These are phyloP conservation scores for Lentinula sp. DNA, from an alignment of 768 basidiomycete genomes.

Conservation along the genomic window DNA sequence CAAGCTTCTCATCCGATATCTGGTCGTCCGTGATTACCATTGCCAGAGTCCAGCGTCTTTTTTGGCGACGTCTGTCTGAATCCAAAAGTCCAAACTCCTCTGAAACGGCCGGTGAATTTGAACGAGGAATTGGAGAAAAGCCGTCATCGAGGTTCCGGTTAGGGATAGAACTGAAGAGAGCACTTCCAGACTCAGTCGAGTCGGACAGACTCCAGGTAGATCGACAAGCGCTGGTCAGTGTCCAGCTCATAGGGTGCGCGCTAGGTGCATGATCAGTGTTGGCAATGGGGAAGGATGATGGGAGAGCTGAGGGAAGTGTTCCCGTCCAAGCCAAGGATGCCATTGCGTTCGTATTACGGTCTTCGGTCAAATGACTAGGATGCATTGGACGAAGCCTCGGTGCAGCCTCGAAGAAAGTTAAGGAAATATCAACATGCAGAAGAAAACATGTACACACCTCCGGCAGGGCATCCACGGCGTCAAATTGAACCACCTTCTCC, in stretches of 20 bases:
- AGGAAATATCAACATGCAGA: neutral
- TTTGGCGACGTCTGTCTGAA: neutral
- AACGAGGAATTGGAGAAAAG: neutral
- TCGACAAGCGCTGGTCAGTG: neutral
- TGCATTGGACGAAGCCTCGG: neutral
- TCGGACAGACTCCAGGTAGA: slow-evolving; percentile 1
- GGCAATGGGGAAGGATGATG: neutral
- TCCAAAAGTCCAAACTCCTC: neutral
- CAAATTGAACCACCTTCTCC: neutral
- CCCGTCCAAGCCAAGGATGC: slow-evolving; percentile 29
- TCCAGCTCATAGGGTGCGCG: neutral
- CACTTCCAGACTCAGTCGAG: neutral
- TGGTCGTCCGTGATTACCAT: slow-evolving; percentile 34
- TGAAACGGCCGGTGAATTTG: neutral
- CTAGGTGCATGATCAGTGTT: neutral
- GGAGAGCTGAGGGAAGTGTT: slow-evolving; percentile 4
- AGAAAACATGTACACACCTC: neutral
- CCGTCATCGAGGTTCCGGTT: neutral
- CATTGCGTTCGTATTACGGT: slow-evolving; percentile 17
- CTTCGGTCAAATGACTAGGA: neutral
- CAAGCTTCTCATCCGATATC: slow-evolving; percentile 29
- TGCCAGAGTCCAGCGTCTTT: slow-evolving; percentile 20
- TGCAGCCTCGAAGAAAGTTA: neutral
- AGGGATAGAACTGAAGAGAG: neutral
- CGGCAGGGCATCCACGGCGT: neutral